These are phyloP conservation scores for Tulasnella sp. DNA, from an alignment of 768 basidiomycete species.

Conservation along the genomic window DNA sequence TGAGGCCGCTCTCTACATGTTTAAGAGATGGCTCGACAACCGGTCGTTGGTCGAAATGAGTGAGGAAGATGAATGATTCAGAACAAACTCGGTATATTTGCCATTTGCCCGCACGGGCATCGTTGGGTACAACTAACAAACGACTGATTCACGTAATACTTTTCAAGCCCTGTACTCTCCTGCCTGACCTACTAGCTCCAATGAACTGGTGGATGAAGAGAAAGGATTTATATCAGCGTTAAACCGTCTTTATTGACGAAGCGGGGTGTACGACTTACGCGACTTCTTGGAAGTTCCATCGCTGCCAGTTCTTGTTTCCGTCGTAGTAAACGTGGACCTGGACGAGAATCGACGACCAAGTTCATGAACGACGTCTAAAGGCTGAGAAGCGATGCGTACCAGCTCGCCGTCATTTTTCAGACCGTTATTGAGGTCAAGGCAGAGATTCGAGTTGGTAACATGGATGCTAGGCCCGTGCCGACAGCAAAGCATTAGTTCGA, in stretches of 20 bases:
- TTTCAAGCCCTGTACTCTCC: background rate
- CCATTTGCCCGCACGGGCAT: background rate
- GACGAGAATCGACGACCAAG: background rate
- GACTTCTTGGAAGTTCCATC: background rate
- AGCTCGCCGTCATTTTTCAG: slow-evolving; percentile 2
- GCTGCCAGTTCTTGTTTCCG: background rate
- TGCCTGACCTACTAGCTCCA: background rate
- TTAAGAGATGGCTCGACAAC: background rate
- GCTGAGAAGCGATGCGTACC: background rate
- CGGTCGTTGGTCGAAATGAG: background rate
- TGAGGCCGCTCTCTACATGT: background rate
- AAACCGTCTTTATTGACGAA: too few relatives aligned
- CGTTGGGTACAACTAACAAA: background rate
- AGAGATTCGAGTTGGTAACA: background rate
- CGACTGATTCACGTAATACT: background rate
- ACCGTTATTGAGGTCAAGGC: slow-evolving; percentile 2
- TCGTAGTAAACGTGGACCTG: background rate
- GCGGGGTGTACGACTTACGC: background rate
- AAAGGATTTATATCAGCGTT: background rate
- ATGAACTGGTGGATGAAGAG: background rate
- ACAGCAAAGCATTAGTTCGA: background rate
- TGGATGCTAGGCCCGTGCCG: background rate
- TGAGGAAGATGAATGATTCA: background rate
- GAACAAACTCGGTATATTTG: background rate
- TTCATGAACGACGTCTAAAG: background rate